Evolutionary conservation across 2,329 filamentous ascomycete species (phyloP).

Genomic region (Nemania diffusa): DNA sequence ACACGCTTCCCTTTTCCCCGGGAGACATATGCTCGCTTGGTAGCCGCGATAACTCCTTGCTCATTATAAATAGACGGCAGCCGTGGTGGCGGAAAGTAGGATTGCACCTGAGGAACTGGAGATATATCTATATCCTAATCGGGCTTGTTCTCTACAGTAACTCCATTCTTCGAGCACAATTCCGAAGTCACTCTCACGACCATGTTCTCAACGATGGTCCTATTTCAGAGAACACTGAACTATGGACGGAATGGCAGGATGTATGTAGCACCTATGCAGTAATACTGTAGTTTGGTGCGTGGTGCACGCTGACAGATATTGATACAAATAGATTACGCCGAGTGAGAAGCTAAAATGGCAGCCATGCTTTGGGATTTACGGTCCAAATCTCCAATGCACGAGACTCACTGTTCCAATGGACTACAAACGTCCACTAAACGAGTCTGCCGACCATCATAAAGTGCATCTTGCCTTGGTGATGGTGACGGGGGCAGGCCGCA

Average conservation of each 20-base stretch:
- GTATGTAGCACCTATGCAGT: conserved; percentile 18
- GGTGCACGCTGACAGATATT: conserved; percentile 13
- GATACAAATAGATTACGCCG: conserved; percentile 53
- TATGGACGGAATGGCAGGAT: conserved; percentile 35
- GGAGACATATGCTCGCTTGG: not conserved
- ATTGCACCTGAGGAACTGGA: conserved; percentile 14
- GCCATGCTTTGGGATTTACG: conserved; percentile 51
- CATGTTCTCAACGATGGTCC: not conserved
- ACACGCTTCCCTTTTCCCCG: not conserved
- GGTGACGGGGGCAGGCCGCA: conserved; percentile 48
- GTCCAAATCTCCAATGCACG: conserved; percentile 52
- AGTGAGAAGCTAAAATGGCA: conserved; percentile 58
- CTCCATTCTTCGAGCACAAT: not conserved
- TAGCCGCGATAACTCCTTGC: not conserved
- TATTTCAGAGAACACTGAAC: not conserved
- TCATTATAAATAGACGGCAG: conserved; percentile 6
- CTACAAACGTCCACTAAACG: conserved; percentile 55
- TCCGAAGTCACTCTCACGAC: not conserved
- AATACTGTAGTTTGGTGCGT: not conserved
- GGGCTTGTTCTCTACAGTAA: conserved; percentile 13
- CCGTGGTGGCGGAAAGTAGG: conserved; percentile 9
- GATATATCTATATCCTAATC: conserved; percentile 24
- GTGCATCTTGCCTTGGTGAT: conserved; percentile 54
- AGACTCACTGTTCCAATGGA: conserved; percentile 60
- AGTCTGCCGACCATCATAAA: conserved; percentile 47